A percentile compares a stretch with the other conserved stretches of the same genome.
These are phyloP conservation scores for Naganishia cerealis DNA, from an alignment of 1,284 basidiomycete genomes.

Conservation along the genomic window DNA sequence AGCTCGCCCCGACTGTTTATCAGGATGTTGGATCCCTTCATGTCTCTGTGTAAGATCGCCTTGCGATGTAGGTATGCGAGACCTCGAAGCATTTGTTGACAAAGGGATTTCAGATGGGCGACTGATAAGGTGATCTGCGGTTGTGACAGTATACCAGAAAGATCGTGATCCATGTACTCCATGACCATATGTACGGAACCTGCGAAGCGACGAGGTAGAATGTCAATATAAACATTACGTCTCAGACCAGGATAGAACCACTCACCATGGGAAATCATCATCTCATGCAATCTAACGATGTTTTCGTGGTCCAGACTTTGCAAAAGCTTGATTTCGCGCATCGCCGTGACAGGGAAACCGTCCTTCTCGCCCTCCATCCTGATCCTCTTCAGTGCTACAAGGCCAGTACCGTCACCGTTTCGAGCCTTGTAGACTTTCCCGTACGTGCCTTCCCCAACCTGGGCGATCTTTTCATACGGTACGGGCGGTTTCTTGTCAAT, in stretches of 20 bases:
- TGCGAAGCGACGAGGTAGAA: constrained; percentile 46
- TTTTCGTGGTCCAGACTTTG: constrained; percentile 88
- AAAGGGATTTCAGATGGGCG: constrained; percentile 91
- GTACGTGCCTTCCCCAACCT: constrained; percentile 98
- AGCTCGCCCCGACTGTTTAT: constrained; percentile 88
- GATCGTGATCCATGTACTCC: constrained; percentile 98
- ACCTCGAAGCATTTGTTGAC: constrained; percentile 88
- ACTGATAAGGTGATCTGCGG: constrained; percentile 78
- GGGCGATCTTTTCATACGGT: constrained; percentile 81
- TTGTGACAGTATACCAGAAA: constrained; percentile 91
- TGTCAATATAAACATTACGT: constrained; percentile 1
- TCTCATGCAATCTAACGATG: constrained; percentile 85
- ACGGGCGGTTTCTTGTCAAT: neutral
- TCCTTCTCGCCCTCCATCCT: constrained; percentile 97
- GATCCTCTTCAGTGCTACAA: constrained; percentile 94
- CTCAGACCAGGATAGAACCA: constrained; percentile 11
- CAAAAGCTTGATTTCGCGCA: constrained; percentile 96
- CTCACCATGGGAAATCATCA: constrained; percentile 95
- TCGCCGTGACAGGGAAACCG: constrained; percentile 97
- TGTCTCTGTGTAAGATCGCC: constrained; percentile 93
- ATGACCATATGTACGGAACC: constrained; percentile 98
- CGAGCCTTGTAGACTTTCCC: constrained; percentile 98
- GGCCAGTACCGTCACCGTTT: constrained; percentile 69
- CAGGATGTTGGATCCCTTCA: constrained; percentile 98
- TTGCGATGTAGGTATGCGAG: constrained; percentile 92